Evolutionary conservation across 2,329 filamentous ascomycete genomes (phyloP), one percentile per base, ranked within the genome.

Genomic region (Trichoderma sp.): DNA sequence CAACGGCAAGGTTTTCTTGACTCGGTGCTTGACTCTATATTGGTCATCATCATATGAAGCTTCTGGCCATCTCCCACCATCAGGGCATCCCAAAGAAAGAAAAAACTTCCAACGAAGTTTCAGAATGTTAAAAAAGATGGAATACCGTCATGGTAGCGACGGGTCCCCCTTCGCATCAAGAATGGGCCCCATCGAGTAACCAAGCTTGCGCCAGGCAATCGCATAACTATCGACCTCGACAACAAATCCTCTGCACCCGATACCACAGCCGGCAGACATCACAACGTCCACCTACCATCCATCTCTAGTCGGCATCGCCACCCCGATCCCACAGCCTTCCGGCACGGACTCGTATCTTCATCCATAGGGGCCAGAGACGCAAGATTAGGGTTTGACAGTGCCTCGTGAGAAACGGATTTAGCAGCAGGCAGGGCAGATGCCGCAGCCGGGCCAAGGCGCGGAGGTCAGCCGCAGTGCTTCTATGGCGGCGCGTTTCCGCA

Each of bases 121-220:
- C 74, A 81, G 79, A 80, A 76, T 78, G 74, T 76, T 74, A 76
- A 76, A 74, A 70, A 63, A 43, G 39, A 74, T 71, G 72, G 70
- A 74, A 73, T 72, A 70, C 73, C 74, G 69, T 71, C 73, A 59
- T 58, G 55, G 73, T 37, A 55, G 69, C 67, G 69, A 71, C 65
- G 68, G 52, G 51, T n/a, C 81, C 83, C 91, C 91, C 91, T 93
- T 97, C 94, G 94, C 91, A 87, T 94, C 95, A 91, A 97, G 93
- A 97, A 97, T 98, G 94, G 97, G 95, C 95, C 95, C 95, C 95
- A 97, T 98, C 94, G 94, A 97, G 95, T 98, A 96, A 97, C 92
- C 86, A 82, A 80, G 83, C 75, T 76, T 75, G 78, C 74, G 65
- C 77, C 75, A 79, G 83, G 92, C 93, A 97, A 97, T 97, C 95